Evolutionary conservation across 148 eudicot species (phyloP).

Genomic region (Vaccinium darrowii): DNA sequence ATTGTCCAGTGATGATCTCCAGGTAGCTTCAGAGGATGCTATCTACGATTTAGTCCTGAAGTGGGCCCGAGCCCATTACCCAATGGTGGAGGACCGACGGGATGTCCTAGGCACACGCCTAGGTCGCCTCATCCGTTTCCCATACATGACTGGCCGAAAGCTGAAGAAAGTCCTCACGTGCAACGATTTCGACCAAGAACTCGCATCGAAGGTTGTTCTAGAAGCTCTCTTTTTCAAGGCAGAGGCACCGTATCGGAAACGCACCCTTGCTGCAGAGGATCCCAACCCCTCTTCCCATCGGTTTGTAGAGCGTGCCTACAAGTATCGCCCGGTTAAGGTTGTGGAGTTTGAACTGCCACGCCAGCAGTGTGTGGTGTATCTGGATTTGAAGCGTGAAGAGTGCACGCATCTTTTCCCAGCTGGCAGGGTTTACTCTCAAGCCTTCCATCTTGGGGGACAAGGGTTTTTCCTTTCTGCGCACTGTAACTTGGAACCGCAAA

Average conservation of each 20-base stretch:
- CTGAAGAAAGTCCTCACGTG: conserved; percentile 56
- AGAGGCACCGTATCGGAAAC: conserved; percentile 59
- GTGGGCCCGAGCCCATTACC: conserved; percentile 66
- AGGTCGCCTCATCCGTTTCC: conserved; percentile 59
- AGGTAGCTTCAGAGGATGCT: conserved; percentile 73
- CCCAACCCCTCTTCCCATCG: conserved; percentile 30
- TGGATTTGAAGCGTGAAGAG: conserved; percentile 63
- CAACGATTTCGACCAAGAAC: conserved; percentile 47
- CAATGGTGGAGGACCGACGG: conserved; percentile 52
- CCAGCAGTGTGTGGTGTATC: conserved; percentile 63
- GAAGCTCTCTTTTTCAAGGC: conserved; percentile 77
- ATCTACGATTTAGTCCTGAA: conserved; percentile 64
- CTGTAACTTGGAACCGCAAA: conserved; percentile 75
- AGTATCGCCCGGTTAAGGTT: conserved; percentile 57
- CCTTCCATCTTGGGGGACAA: conserved; percentile 67
- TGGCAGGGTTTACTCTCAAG: conserved; percentile 65
- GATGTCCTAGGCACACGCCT: conserved; percentile 45
- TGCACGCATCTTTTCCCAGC: conserved; percentile 47
- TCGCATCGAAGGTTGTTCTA: conserved; percentile 46
- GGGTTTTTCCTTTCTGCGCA: conserved; percentile 75
- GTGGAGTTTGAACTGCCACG: conserved; percentile 52
- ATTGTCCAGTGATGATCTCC: conserved; percentile 63
- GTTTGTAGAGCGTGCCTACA: conserved; percentile 56
- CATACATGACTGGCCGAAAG: conserved; percentile 63
- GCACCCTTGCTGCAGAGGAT: conserved; percentile 39